These are phyloP conservation scores for Bruguiera hainesii DNA, from an alignment of 441 rosid species.

Conservation along the genomic window DNA sequence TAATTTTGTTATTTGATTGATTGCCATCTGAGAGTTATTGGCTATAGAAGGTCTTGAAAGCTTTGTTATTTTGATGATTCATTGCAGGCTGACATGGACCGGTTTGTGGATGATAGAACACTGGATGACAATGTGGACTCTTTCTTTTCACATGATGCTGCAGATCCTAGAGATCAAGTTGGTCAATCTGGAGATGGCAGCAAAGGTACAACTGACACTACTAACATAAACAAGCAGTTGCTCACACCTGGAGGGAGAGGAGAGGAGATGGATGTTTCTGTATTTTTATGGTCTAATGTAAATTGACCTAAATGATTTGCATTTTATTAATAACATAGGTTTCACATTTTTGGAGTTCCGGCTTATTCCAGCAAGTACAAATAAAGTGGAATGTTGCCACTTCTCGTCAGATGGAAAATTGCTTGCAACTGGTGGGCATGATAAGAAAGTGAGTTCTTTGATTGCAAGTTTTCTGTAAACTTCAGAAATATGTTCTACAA, in stretches of 20 bases:
- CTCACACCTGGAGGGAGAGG: neutral
- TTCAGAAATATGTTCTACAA: neutral
- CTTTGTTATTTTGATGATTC: slow-evolving; percentile 18
- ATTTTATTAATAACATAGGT: slow-evolving; percentile 34
- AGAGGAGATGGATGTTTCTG: neutral
- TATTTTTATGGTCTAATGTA: neutral
- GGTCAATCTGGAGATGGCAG: slow-evolving; percentile 34
- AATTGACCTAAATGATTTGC: slow-evolving; percentile 10
- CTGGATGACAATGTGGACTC: slow-evolving; percentile 63
- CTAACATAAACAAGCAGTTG: neutral
- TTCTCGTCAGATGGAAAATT: slow-evolving; percentile 73
- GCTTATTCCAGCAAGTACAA: slow-evolving; percentile 38
- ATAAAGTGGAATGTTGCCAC: slow-evolving; percentile 58
- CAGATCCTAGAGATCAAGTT: slow-evolving; percentile 42
- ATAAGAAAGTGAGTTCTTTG: slow-evolving; percentile 43
- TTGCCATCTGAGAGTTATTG: slow-evolving; percentile 3
- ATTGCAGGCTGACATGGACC: slow-evolving; percentile 62
- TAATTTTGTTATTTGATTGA: neutral
- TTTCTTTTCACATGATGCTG: slow-evolving; percentile 48
- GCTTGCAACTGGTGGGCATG: slow-evolving; percentile 72
- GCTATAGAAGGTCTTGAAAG: slow-evolving; percentile 7
- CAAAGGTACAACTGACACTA: slow-evolving; percentile 41
- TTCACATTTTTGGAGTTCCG: slow-evolving; percentile 45
- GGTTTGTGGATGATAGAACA: slow-evolving; percentile 50
- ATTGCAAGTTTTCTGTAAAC: neutral